A percentile compares a stretch with the other conserved stretches of the same genome.
phyloP scores from a whole-genome alignment of 352 stramenopile species.

The Phytophthora rubi region DNA sequence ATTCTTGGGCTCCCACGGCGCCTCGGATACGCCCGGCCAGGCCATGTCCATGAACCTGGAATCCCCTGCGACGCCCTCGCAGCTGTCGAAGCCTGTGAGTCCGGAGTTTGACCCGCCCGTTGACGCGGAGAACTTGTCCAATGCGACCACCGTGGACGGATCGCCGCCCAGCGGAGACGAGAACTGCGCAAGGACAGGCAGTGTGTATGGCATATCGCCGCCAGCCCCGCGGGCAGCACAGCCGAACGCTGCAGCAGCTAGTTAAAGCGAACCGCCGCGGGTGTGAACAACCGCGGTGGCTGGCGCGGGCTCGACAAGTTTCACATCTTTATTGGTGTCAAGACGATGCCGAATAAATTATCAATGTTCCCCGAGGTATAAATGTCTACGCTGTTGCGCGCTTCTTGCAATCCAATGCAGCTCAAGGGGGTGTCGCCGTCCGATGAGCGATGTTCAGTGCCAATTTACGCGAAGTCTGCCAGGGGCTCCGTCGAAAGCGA shows the following conservation, averaged over 20 bases:
- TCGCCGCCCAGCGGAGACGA: constrained; percentile 42
- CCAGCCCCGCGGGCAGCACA: constrained; percentile 16
- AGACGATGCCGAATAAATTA: constrained; percentile 48
- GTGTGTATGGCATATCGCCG: constrained; percentile 31
- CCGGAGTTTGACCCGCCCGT: constrained; percentile 36
- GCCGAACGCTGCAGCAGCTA: constrained; percentile 31
- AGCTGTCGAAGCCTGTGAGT: constrained; percentile 48
- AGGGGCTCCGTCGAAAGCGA: constrained; percentile 47
- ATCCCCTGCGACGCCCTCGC: constrained; percentile 57
- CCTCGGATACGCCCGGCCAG: constrained; percentile 74
- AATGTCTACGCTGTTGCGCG: constrained; percentile 18
- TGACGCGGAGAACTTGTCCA: constrained; percentile 45
- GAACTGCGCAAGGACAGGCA: constrained; percentile 42
- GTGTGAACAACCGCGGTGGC: not conserved
- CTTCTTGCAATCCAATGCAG: constrained; percentile 13
- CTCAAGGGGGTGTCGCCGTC: not conserved
- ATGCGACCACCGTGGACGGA: constrained; percentile 50
- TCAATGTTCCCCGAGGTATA: constrained; percentile 32
- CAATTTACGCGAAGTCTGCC: constrained; percentile 47
- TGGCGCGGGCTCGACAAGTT: constrained; percentile 3
- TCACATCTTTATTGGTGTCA: constrained; percentile 33
- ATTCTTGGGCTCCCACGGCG: constrained; percentile 53
- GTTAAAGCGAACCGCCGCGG: constrained; percentile 7
- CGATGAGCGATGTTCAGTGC: no score
- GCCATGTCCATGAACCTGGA: constrained; percentile 55